Evolutionary conservation across 2,329 filamentous ascomycete species (phyloP).

Genomic region (Nothomitra cinnamomea): DNA sequence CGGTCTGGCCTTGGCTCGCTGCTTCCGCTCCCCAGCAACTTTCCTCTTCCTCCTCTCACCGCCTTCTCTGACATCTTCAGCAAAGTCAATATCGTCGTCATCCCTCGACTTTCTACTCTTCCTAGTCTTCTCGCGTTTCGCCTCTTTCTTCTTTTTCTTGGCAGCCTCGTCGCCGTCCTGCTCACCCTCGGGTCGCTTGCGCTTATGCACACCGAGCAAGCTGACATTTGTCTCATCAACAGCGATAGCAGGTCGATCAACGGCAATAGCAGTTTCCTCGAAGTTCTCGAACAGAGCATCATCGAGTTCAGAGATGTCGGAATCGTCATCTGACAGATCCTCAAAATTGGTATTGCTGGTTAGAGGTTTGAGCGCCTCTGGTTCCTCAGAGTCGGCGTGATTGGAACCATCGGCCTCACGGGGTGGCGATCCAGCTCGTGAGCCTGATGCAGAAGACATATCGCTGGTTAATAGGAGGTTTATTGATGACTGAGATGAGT

Average conservation of each 20-base stretch:
- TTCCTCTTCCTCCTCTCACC: conserved; percentile 28
- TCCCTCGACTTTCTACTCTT: conserved; percentile 57
- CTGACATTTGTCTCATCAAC: conserved; percentile 46
- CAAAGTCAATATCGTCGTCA: conserved; percentile 35
- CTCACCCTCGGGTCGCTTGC: conserved; percentile 43
- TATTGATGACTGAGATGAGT: no score
- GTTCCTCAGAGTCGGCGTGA: background rate
- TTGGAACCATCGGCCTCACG: background rate
- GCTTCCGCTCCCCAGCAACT: conserved; percentile 17
- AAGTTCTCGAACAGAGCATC: conserved; percentile 50
- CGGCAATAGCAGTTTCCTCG: conserved; percentile 40
- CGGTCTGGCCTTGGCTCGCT: conserved; percentile 9
- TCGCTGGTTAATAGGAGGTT: no score
- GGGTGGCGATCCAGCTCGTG: background rate
- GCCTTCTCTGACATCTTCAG: conserved; percentile 19
- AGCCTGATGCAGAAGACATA: conserved; percentile 5
- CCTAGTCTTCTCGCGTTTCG: conserved; percentile 34
- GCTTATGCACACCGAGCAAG: conserved; percentile 43
- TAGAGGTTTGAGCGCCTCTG: background rate
- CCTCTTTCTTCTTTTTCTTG: conserved; percentile 52
- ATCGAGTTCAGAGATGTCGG: conserved; percentile 44
- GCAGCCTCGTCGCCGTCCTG: conserved; percentile 39
- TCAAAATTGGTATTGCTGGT: no score
- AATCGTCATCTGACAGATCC: conserved; percentile 38
- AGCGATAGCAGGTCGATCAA: conserved; percentile 38